phyloP scores from a whole-genome alignment of 2,329 filamentous ascomycete species.

The Emmonsiellopsis sp. region DNA sequence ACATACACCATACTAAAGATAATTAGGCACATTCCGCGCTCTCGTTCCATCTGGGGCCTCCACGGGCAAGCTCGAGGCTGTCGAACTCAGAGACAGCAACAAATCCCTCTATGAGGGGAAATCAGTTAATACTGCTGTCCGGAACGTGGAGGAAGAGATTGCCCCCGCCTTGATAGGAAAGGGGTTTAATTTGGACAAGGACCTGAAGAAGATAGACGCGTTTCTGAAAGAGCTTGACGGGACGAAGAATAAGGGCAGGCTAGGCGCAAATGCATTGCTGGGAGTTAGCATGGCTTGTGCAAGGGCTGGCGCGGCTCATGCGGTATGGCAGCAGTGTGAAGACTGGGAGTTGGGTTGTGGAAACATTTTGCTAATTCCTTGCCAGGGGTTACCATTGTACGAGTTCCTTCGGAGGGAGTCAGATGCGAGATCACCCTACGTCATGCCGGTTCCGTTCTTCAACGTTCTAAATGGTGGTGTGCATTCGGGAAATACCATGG shows the following conservation, averaged over 20 bases:
- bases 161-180: constrained; percentile 47
- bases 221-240: constrained; percentile 49
- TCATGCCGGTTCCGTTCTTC: constrained; percentile 50
- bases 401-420: constrained; percentile 48
- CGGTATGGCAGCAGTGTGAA: constrained; percentile 20
- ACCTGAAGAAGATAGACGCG: constrained; percentile 45
- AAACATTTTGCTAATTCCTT: background rate
- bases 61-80: constrained; percentile 26
- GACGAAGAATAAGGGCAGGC: constrained; percentile 50
- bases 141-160: constrained; percentile 48
- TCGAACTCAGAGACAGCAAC: constrained; percentile 39
- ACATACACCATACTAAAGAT: background rate
- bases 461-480: constrained; percentile 49
- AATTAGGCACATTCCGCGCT: constrained; percentile 22
- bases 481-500: constrained; percentile 34
- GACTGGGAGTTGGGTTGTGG: background rate
- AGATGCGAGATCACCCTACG: constrained; percentile 45
- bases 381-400: constrained; percentile 45
- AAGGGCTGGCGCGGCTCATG: constrained; percentile 48
- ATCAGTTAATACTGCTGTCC: constrained; percentile 47
- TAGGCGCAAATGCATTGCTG: constrained; percentile 53
- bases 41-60: constrained; percentile 28
- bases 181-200: constrained; percentile 43
- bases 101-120: constrained; percentile 47
- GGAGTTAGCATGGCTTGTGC: constrained; percentile 53